These are phyloP conservation scores for Globisporangium recalcitrans DNA, from an alignment of 352 stramenopile species.

Conservation along the genomic window DNA sequence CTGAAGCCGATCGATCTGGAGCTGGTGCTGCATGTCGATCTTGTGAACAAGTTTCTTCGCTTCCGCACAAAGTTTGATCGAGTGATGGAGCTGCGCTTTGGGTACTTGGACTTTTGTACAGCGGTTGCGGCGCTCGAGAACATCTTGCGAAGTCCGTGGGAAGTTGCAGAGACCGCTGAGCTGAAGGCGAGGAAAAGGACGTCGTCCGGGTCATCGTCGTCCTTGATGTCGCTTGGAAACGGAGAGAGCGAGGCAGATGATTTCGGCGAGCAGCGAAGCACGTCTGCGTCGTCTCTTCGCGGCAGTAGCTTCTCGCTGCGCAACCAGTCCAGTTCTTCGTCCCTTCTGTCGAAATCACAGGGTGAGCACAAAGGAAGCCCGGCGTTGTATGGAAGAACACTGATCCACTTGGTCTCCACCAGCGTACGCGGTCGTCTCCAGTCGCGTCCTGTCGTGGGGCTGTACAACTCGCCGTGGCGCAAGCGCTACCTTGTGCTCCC, in stretches of 20 bases:
- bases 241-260: slow-evolving; percentile 24
- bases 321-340: slow-evolving; percentile 5
- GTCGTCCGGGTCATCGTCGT: slow-evolving; percentile 50
- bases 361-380: slow-evolving; percentile 27
- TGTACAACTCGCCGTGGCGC: slow-evolving; percentile 78
- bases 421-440: slow-evolving; percentile 72
- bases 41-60: slow-evolving; percentile 50
- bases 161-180: neutral
- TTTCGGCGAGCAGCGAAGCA: slow-evolving; percentile 25
- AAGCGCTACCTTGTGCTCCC: slow-evolving; percentile 81
- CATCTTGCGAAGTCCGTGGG: slow-evolving; percentile 36
- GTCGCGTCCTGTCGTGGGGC: slow-evolving; percentile 60
- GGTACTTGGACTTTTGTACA: slow-evolving; percentile 79
- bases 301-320: slow-evolving; percentile 6
- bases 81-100: slow-evolving; percentile 76
- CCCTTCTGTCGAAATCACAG: slow-evolving; percentile 18
- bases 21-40: slow-evolving; percentile 62
- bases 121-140: slow-evolving; percentile 54
- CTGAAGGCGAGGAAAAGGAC: slow-evolving; percentile 25
- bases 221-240: slow-evolving; percentile 35
- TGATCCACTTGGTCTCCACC: slow-evolving; percentile 71
- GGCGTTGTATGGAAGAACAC: slow-evolving; percentile 53
- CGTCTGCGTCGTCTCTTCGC: slow-evolving; percentile 23
- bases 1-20: slow-evolving; percentile 76
- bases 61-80: slow-evolving; percentile 71